phyloP scores from a whole-genome alignment of 2,329 filamentous ascomycete genomes.

The Thermoascus crustaceus region DNA sequence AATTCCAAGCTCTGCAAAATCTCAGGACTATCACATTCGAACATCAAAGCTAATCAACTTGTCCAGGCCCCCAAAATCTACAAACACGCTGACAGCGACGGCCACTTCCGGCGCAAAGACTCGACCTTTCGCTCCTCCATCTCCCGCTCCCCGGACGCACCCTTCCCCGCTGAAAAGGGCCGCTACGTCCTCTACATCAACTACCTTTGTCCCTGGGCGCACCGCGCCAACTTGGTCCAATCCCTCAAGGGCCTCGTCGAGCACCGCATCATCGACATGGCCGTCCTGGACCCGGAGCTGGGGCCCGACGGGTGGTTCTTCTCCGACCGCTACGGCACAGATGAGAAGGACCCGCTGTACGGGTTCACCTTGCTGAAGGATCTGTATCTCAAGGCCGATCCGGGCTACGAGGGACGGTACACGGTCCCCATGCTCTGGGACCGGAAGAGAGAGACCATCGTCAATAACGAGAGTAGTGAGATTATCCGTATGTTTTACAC shows the following conservation, averaged over 20 bases:
- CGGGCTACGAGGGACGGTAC: slow-evolving; percentile 62
- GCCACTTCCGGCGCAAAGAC: slow-evolving; percentile 46
- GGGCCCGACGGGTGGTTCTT: slow-evolving; percentile 63
- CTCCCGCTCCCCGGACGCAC: slow-evolving; percentile 42
- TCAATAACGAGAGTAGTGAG: slow-evolving; percentile 82
- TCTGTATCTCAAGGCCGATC: slow-evolving; percentile 64
- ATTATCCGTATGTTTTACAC: slow-evolving; percentile 76
- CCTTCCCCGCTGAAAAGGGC: slow-evolving; percentile 51
- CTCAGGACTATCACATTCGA: slow-evolving; percentile 14
- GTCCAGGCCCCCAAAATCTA: slow-evolving; percentile 16
- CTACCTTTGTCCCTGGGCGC: slow-evolving; percentile 56
- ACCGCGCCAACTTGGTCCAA: slow-evolving; percentile 41
- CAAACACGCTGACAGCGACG: slow-evolving; percentile 37
- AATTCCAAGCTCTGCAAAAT: background rate
- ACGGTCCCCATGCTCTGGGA: slow-evolving; percentile 81
- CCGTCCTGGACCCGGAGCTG: slow-evolving; percentile 34
- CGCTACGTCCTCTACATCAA: slow-evolving; percentile 57
- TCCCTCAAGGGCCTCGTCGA: slow-evolving; percentile 45
- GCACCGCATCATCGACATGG: slow-evolving; percentile 42
- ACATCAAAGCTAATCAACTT: slow-evolving; percentile 14
- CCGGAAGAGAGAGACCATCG: slow-evolving; percentile 63
- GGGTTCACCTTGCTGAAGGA: slow-evolving; percentile 64
- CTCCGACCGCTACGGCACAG: slow-evolving; percentile 50
- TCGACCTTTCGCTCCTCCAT: slow-evolving; percentile 50
- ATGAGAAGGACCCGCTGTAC: slow-evolving; percentile 59